Evolutionary conservation across 2,329 filamentous ascomycete genomes (phyloP).

Genomic region (Penicillium sp.): DNA sequence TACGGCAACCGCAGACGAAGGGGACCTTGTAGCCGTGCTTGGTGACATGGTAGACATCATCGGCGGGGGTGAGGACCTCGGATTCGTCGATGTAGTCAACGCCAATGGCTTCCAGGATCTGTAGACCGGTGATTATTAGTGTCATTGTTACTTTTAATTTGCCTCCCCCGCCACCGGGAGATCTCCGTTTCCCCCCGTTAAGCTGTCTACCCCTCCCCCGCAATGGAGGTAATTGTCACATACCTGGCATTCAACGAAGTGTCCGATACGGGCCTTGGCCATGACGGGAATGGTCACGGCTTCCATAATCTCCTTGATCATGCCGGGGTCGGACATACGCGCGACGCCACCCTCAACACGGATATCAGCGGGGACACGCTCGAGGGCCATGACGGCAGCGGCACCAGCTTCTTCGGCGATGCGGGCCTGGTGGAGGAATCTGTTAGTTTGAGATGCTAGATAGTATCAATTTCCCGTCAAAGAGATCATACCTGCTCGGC

Average conservation of each 20-base stretch:
- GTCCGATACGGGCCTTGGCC: constrained; percentile 97
- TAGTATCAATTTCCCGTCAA: background rate
- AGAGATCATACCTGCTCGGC: constrained; percentile 65
- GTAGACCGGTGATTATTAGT: constrained; percentile 1
- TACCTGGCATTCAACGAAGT: constrained; percentile 94
- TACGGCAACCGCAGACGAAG: constrained; percentile 95
- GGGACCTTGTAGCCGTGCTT: constrained; percentile 80
- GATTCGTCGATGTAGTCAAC: constrained; percentile 98
- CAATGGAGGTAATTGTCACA: constrained; percentile 14
- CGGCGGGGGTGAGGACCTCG: constrained; percentile 94
- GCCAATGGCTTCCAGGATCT: constrained; percentile 92
- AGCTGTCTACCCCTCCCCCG: constrained; percentile 1
- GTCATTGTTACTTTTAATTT: background rate
- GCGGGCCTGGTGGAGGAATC: constrained; percentile 62
- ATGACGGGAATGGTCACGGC: constrained; percentile 97
- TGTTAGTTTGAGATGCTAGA: background rate
- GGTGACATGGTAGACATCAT: constrained; percentile 86
- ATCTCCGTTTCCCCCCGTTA: background rate
- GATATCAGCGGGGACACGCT: constrained; percentile 96
- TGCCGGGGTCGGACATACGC: constrained; percentile 90
- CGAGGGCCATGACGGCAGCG: constrained; percentile 95
- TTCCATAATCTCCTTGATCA: constrained; percentile 94
- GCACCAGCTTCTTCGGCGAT: constrained; percentile 97
- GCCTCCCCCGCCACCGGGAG: background rate
- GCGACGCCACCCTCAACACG: constrained; percentile 88